Evolutionary conservation across 441 rosid species (phyloP).

Genomic region (Populus hybrid): DNA sequence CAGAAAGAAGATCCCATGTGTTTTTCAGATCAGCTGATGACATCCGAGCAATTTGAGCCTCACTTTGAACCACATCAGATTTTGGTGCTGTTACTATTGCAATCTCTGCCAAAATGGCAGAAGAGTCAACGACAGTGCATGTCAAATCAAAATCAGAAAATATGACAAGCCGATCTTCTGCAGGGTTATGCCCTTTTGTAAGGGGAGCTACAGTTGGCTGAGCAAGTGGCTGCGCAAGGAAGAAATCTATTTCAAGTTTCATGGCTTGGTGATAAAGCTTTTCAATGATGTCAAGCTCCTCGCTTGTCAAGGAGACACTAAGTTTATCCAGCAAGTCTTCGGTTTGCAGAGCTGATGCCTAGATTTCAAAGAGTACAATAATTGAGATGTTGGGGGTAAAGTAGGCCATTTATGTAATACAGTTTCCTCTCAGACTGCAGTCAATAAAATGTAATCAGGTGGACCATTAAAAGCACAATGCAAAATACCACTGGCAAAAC

Average conservation of each 20-base stretch:
- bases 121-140: slow-evolving; percentile 89
- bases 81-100: slow-evolving; percentile 91
- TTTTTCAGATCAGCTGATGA: slow-evolving; percentile 70
- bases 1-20: slow-evolving; percentile 77
- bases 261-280: slow-evolving; percentile 95
- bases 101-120: slow-evolving; percentile 95
- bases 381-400: slow-evolving; percentile 26
- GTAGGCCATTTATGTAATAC: slow-evolving; percentile 24
- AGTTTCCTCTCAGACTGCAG: slow-evolving; percentile 23
- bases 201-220: slow-evolving; percentile 78
- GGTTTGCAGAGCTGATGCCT: slow-evolving; percentile 86
- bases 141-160: slow-evolving; percentile 97
- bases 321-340: slow-evolving; percentile 95
- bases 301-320: slow-evolving; percentile 88
- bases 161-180: slow-evolving; percentile 51
- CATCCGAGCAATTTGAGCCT: slow-evolving; percentile 54
- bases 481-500: slow-evolving; percentile 1
- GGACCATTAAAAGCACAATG: background rate
- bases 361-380: slow-evolving; percentile 28
- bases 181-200: slow-evolving; percentile 48
- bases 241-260: slow-evolving; percentile 94
- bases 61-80: slow-evolving; percentile 56
- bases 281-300: slow-evolving; percentile 88
- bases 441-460: slow-evolving; percentile 22
- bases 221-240: slow-evolving; percentile 64